Base-by-base conservation (phyloP, 345 rosid genomes). In the Citrus reticulata region DNA sequence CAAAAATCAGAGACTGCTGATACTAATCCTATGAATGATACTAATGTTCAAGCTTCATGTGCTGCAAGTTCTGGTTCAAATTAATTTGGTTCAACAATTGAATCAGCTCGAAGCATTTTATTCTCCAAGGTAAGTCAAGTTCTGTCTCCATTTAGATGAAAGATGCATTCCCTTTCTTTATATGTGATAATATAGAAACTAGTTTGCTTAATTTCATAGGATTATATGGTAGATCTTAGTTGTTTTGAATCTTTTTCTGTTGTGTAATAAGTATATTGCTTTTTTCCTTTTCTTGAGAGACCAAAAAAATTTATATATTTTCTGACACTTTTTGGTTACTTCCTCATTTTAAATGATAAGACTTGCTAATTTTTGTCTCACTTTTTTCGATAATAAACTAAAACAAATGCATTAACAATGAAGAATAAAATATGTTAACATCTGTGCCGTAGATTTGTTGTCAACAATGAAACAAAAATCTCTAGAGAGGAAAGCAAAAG, bases 51-150 rank as follows among this genome's bases (percentile, higher is more conserved):
- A 80, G 85, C 81, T 73, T 76, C 90, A 73, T 87, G 82, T 78
- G 84, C 89, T 75, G 81, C 89, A 30, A 79, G 88, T 77, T 89
- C 93, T 76, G 88, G 86, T 79, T 86, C 93, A 78, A 83, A 81
- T 84, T 89, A 82, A 62, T 60, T 71, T 29, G 32, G 70, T 55
- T 66, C 72, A 27, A 65, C 72, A 55, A 46, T 70, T 73, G 68
- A 77, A 71, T 78, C 76, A 79, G 40, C 39, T 46, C 40, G 46
- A 64, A 74, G 58, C 77, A 79, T 65, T 68, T 55, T 78, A 79
- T 61, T 59, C 16, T 75, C 39, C 11, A 81, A 75, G 79, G 84
- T 82, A 67, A 76, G 54, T 35, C 62, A 75, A 78, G 59, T 66
- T 35, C 25, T 40, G 22, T 30, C 51, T 27, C 27, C 49, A 25